Evolutionary conservation across 2,329 filamentous ascomycete species (phyloP), one percentile per base, ranked within the genome.

Genomic region (Fusarium ambrosium): DNA sequence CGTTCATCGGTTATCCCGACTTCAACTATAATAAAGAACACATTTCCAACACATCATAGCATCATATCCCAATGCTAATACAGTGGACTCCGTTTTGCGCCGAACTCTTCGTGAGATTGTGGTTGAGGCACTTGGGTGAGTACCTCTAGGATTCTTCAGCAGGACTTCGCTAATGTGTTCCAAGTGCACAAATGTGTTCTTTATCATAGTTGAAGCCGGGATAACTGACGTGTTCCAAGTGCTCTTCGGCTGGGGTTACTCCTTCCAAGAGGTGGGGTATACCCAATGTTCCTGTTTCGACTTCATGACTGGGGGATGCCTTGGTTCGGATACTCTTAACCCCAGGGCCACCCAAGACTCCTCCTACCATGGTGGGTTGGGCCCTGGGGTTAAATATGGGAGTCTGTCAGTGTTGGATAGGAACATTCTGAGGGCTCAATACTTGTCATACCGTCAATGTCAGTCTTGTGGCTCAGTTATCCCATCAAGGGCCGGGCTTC

Each of bases 261-360:
- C 89, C 75, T 88, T 86, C 83, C 81, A 84, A 36, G 89, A 22
- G 77, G 75, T 88, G 22, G 79, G 81, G 39, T 85, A 86, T 65
- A 83, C 82, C 6, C 70, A 76, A 22, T 86, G 87, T 2, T 76
- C 74, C 2, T 77, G 70, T 0, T 88, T 89, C 65, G 88, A 89
- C 70, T 73, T 81, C 29, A 82, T 89, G 82, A 87, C 86, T 9
- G 20, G 41, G 16, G 24, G 18, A 45, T 20, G 24, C 4, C 13
- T 29, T 53, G 48, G 14, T 5, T 8, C 6, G 10, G 39, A 13
- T 14, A 6, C 7, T 20, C n/a, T 7, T 20, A 20, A 20, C n/a
- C 39, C 39, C 39, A 43, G 41, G 13, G 20, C 20, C 41, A 0
- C 20, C 20, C 4, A 20, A 22, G 13, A 22, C 41, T 45, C 41